Base-by-base conservation (phyloP, 75 land plant species). In the Pseudotsuga menziesii region DNA sequence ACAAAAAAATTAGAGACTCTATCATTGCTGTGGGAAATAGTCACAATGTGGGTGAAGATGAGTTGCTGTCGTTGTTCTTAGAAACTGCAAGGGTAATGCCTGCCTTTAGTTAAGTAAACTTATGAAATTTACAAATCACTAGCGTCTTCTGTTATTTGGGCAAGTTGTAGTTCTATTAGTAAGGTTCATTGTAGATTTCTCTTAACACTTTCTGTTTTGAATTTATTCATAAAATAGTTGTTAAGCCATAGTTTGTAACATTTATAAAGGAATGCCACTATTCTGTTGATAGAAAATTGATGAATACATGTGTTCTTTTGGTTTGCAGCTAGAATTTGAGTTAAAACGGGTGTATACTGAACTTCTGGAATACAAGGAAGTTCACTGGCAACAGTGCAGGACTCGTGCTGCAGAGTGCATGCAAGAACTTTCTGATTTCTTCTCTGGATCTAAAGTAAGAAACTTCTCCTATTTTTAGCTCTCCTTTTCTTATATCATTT, bases 381-480 rank as follows among this genome's bases (percentile, higher is more conserved):
- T 22, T 6, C 84, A 56, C 55, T 84, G 85, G 84, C 69, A 57
- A 26, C 57, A 84, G 54, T 82, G 75, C 80, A 77, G 70, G 80
- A 58, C 67, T 26, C 78, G 76, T 52, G 85, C 84, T 77, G 84
- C 77, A 26, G 85, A 84, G 25, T 82, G 85, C 67, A 84, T 84
- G 84, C 79, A 64, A 44, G 85, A 84, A 22, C 80, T 84, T 25
- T 77, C 85, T 70, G 84, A 76, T 35, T 84, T 82, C 62, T 84
- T 84, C 79, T 84, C 85, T 9, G 85, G 85, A 25, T 82, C 83
- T 63, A 82, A 82, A 72, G 85, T 84, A 41, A 25, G 58, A 25
- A 52, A 16, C 41, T 77, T 44, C 11, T 25, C 26, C n/a, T 74
- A 55, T 20, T 69, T n/a, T 69, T 13, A 6, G 41, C n/a, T 1